Evolutionary conservation across 2,329 filamentous ascomycete genomes (phyloP).

Genomic region (Ascosphaera apis): DNA sequence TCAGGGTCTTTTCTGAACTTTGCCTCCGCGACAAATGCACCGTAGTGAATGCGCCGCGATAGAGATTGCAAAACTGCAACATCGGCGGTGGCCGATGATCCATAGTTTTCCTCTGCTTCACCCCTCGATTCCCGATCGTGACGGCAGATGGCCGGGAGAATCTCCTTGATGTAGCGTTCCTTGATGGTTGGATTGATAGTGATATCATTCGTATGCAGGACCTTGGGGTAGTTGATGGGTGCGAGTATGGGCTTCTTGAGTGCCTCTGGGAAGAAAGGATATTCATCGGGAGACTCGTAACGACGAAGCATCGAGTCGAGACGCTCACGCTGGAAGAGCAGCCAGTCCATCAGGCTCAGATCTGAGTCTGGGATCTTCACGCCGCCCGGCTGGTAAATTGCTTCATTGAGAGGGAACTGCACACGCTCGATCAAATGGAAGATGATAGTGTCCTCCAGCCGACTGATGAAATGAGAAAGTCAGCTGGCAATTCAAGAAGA

Average conservation of each 20-base stretch:
- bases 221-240: conserved; percentile 64
- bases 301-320: conserved; percentile 83
- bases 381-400: conserved; percentile 65
- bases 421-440: conserved; percentile 93
- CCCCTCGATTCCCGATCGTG: conserved; percentile 51
- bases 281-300: conserved; percentile 90
- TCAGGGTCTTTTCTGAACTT: conserved; percentile 76
- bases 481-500: not conserved
- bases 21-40: conserved; percentile 91
- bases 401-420: conserved; percentile 83
- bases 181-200: conserved; percentile 81
- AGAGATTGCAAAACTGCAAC: conserved; percentile 76
- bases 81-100: conserved; percentile 74
- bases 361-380: conserved; percentile 49
- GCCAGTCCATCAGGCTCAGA: conserved; percentile 82
- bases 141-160: conserved; percentile 66
- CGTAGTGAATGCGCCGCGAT: conserved; percentile 82
- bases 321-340: conserved; percentile 70
- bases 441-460: conserved; percentile 90
- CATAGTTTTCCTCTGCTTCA: conserved; percentile 84
- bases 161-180: conserved; percentile 55
- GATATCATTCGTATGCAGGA: conserved; percentile 67
- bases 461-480: conserved; percentile 29
- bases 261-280: conserved; percentile 78
- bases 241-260: conserved; percentile 65